These are phyloP conservation scores for Nepenthes mirabilis DNA, from an alignment of 148 eudicot genomes.

Conservation along the genomic window DNA sequence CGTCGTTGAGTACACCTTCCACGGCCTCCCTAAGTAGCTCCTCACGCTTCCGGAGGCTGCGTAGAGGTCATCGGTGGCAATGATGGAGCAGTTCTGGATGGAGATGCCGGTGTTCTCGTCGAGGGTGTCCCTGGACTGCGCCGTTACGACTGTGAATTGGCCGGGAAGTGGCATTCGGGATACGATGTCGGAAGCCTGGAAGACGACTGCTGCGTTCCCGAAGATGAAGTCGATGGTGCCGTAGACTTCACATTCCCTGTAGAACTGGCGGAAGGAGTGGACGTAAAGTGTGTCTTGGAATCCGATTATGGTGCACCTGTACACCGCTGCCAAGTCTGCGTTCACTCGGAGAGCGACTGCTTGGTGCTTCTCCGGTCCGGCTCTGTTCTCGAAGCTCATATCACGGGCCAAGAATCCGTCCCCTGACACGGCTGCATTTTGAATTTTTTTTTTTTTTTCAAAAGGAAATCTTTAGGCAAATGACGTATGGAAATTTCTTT, in stretches of 20 bases:
- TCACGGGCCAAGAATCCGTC: constrained; percentile 88
- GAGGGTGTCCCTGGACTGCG: constrained; percentile 53
- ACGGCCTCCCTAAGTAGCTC: constrained; percentile 66
- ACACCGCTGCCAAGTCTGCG: constrained; percentile 71
- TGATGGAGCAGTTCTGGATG: constrained; percentile 67
- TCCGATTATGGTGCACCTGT: constrained; percentile 55
- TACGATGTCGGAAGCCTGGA: constrained; percentile 66
- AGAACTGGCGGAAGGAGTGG: constrained; percentile 88
- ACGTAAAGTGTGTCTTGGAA: constrained; percentile 86
- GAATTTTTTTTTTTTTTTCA: background rate
- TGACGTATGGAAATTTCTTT: background rate
- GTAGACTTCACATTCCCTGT: constrained; percentile 73
- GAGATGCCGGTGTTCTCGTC: constrained; percentile 68
- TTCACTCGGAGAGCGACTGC: constrained; percentile 85
- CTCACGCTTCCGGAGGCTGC: constrained; percentile 8
- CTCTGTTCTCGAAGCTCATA: constrained; percentile 67
- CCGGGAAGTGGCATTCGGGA: constrained; percentile 66
- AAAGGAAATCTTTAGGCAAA: background rate
- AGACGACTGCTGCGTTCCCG: constrained; percentile 80
- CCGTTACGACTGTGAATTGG: constrained; percentile 70
- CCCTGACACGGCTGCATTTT: constrained; percentile 63
- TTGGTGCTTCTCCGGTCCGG: constrained; percentile 68
- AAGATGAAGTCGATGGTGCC: constrained; percentile 89
- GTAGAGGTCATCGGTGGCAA: constrained; percentile 44
- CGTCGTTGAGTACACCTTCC: constrained; percentile 56